Conservation (phyloP, 1,284 basidiomycete species). For the Marasmius sp. region DNA sequence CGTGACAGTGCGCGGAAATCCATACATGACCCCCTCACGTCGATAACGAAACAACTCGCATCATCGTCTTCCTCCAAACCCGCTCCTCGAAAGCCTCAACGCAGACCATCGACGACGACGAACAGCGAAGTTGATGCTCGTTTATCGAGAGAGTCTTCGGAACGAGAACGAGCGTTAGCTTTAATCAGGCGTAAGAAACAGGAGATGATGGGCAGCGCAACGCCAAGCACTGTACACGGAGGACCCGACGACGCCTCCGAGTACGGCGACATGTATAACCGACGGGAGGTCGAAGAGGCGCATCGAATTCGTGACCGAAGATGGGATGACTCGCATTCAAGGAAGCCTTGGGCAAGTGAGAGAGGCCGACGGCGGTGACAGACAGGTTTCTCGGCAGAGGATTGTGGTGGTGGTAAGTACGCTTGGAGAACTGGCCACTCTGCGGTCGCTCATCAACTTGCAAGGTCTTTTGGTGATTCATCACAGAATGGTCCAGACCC, state of each 20-base stretch:
- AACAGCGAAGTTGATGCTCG: conserved; percentile 48
- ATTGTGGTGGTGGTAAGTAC: background rate
- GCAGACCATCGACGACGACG: conserved; percentile 19
- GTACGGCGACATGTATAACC: conserved; percentile 73
- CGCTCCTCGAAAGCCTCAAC: conserved; percentile 19
- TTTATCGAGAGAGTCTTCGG: conserved; percentile 66
- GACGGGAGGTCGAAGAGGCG: conserved; percentile 68
- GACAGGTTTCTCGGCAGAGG: background rate
- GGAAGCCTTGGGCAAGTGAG: background rate
- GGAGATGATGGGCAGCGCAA: conserved; percentile 61
- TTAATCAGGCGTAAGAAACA: conserved; percentile 64
- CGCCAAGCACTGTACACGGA: conserved; percentile 67
- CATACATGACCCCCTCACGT: conserved; percentile 68
- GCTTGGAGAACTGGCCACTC: background rate
- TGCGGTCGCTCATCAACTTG: background rate
- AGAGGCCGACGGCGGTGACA: background rate
- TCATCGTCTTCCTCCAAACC: conserved; percentile 31
- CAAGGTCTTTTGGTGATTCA: too few species aligned
- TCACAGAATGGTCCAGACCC: too few species aligned
- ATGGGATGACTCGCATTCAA: conserved; percentile 6
- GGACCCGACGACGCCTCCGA: conserved; percentile 40
- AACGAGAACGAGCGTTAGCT: conserved; percentile 68
- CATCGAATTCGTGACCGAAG: conserved; percentile 33
- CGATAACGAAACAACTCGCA: conserved; percentile 66
- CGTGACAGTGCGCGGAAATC: conserved; percentile 65